Percentiles rank a stretch among this genome's conserved stretches.
These are phyloP conservation scores for Neophaeococcomyces mojaviensis DNA, from an alignment of 2,329 filamentous ascomycete species.

Conservation along the genomic window DNA sequence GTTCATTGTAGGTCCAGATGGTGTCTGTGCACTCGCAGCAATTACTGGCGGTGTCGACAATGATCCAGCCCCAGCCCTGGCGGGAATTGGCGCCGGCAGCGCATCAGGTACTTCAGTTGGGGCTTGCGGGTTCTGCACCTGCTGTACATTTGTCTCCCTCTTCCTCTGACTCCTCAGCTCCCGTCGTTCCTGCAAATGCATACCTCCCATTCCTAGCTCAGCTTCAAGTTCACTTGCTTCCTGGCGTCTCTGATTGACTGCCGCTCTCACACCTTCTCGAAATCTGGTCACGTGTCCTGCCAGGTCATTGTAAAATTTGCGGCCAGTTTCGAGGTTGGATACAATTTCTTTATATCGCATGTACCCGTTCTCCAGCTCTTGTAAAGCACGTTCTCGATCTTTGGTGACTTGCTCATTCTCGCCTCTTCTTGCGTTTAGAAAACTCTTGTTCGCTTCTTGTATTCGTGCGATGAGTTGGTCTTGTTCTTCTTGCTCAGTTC, in stretches of 20 bases:
- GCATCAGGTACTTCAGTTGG: constrained; percentile 30
- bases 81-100: constrained; percentile 42
- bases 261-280: constrained; percentile 68
- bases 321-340: constrained; percentile 78
- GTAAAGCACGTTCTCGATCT: constrained; percentile 78
- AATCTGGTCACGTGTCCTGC: constrained; percentile 80
- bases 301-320: constrained; percentile 96
- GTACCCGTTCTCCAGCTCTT: constrained; percentile 83
- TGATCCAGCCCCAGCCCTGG: constrained; percentile 25
- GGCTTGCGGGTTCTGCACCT: constrained; percentile 30
- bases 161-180: constrained; percentile 34
- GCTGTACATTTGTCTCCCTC: constrained; percentile 10
- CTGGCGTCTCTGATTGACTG: constrained; percentile 70
- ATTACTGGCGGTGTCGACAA: constrained; percentile 20
- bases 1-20: constrained; percentile 31
- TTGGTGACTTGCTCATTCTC: constrained; percentile 51
- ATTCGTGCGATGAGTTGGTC: constrained; percentile 62
- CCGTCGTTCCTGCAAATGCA: constrained; percentile 43
- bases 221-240: constrained; percentile 74
- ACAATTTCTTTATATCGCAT: constrained; percentile 95
- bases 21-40: constrained; percentile 47
- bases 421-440: constrained; percentile 62
- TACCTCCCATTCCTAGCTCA: constrained; percentile 57
- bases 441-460: constrained; percentile 67
- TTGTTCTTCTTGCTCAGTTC: constrained; percentile 69